Evolutionary conservation across 768 basidiomycete species (phyloP), one percentile per base, ranked within the genome.

Genomic region (Tricholoma hemisulphureum): DNA sequence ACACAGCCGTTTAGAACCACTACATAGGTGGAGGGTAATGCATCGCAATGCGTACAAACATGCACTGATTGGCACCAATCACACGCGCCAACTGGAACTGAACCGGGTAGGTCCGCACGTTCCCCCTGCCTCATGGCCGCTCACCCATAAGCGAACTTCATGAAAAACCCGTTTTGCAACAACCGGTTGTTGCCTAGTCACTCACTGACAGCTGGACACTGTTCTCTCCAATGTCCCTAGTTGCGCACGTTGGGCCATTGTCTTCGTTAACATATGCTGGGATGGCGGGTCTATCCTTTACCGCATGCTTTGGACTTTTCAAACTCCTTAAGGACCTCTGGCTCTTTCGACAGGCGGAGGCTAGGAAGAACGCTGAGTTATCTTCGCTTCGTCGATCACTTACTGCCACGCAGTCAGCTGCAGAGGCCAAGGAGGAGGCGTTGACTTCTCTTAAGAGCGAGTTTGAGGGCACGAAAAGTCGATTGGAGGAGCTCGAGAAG

Each of bases 121-220:
- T 68, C 55, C 34, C 58, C 34, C 58, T 28, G 68, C 73, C 73
- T 72, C 73, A 73, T 73, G 68, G 61, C 46, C 54, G 50, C 53
- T 34, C 37, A 34, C 56, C 51, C 54, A 65, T 53, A 67, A 62
- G 50, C 46, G 46, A 29, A 6, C 4, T 45, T 45, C 28, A 29
- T 29, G 46, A 29, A 49, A 49, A 28, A 28, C 46, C 46, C 28
- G 46, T 28, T 10, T 29, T 49, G n/a, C n/a, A 49, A 26, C 28
- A 49, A 29, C 46, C 9, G n/a, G 26, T 49, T 49, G 23, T 28
- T 8, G 46, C 46, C 26, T 18, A 49, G n/a, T 28, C 26, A 49
- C n/a, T 49, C 28, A 18, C 24, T 60, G 51, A 60, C 37, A 54
- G 26, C 56, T 24, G 41, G 56, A 35, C 56, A 54, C 59, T 51